phyloP scores from a whole-genome alignment of 257 asterid species.

The Lavandula angustifolia region DNA sequence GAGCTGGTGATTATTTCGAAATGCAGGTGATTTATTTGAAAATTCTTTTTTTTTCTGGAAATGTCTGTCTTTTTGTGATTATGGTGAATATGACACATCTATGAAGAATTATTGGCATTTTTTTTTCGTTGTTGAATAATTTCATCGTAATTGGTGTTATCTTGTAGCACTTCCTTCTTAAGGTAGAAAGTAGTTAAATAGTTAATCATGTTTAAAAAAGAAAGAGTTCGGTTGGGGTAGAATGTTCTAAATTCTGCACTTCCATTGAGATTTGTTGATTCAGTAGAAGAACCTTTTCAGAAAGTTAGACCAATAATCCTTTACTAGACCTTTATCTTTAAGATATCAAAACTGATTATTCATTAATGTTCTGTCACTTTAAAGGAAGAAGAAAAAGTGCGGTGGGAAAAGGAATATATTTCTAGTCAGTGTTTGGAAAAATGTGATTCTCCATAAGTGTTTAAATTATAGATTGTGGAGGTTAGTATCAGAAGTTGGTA shows the following conservation, averaged over 20 bases:
- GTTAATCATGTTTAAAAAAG: not conserved
- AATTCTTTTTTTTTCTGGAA: constrained; percentile 12
- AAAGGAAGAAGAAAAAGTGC: not conserved
- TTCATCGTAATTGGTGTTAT: not conserved
- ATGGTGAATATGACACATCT: not conserved
- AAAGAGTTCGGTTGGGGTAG: not conserved
- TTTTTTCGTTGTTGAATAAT: not conserved
- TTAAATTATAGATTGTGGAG: no score
- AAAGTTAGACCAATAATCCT: not conserved
- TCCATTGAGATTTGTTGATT: not conserved
- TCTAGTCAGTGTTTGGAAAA: not conserved
- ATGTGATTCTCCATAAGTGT: no score
- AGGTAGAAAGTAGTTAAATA: constrained; percentile 1
- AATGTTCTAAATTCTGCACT: not conserved
- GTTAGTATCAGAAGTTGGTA: no score
- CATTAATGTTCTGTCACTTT: not conserved
- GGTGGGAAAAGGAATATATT: not conserved
- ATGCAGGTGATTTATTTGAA: constrained; percentile 66
- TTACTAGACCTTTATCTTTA: not conserved
- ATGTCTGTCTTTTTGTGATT: not conserved
- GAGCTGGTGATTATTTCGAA: constrained; percentile 78
- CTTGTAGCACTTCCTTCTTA: not conserved
- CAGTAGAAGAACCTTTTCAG: not conserved
- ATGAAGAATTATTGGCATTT: not conserved
- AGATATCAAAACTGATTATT: not conserved